These are phyloP conservation scores for Simplicillium aogashimaense DNA, from an alignment of 2,329 filamentous ascomycete species.

Conservation along the genomic window DNA sequence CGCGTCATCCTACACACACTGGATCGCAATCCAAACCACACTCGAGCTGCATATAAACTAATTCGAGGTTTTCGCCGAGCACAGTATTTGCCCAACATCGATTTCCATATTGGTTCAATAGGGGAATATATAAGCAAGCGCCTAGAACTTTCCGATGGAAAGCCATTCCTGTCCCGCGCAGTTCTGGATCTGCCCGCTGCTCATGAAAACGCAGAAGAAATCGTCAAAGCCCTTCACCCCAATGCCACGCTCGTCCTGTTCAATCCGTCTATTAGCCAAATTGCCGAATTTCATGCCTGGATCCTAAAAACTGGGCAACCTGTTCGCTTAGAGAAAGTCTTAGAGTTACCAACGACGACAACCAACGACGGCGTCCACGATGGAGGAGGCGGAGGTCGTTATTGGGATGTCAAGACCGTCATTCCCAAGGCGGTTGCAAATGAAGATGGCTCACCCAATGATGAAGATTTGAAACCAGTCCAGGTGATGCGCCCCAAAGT, in stretches of 20 bases:
- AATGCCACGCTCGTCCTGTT: constrained; percentile 62
- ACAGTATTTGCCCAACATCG: constrained; percentile 58
- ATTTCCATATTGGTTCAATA: constrained; percentile 64
- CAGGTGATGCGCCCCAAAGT: constrained; percentile 32
- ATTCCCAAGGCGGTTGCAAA: constrained; percentile 14
- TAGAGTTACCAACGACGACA: constrained; percentile 43
- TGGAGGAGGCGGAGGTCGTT: constrained; percentile 37
- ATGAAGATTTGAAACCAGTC: constrained; percentile 13
- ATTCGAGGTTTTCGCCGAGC: constrained; percentile 59
- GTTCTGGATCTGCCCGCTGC: constrained; percentile 65
- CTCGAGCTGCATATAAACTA: constrained; percentile 52
- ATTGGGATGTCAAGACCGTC: constrained; percentile 53
- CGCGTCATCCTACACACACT: constrained; percentile 66
- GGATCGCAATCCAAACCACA: constrained; percentile 54
- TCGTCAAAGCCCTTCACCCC: constrained; percentile 48
- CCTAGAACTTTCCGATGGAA: constrained; percentile 24
- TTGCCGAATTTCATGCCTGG: constrained; percentile 46
- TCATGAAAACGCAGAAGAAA: constrained; percentile 32
- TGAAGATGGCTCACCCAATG: constrained; percentile 4
- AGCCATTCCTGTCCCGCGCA: constrained; percentile 61
- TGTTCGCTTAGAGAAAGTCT: constrained; percentile 42
- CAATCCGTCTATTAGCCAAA: constrained; percentile 70
- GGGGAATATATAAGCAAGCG: constrained; percentile 51
- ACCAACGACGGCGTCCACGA: constrained; percentile 32
- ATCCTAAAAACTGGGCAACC: constrained; percentile 43